phyloP scores from a whole-genome alignment of 2,329 filamentous ascomycete genomes.

The Exophiala aquamarina region DNA sequence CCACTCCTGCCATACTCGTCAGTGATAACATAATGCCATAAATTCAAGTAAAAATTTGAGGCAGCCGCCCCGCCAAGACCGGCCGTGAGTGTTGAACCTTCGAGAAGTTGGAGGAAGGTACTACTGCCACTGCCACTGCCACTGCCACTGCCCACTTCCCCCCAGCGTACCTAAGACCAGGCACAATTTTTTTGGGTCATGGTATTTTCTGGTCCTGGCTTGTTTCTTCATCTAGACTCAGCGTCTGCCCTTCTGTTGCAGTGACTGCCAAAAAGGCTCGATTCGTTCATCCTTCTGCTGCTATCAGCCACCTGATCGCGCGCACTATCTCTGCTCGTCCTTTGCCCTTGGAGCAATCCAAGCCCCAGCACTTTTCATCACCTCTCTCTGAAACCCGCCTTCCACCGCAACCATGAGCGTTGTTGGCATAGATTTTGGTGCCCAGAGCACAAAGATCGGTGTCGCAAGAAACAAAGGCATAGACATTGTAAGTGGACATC shows the following conservation, averaged over 20 bases:
- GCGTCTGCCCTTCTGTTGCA: neutral
- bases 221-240: neutral
- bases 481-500: constrained; percentile 80
- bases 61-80: too few relatives aligned
- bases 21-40: too few relatives aligned
- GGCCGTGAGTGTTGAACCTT: constrained; percentile 4
- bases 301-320: neutral
- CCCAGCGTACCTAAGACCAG: too few relatives aligned
- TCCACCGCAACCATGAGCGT: constrained; percentile 50
- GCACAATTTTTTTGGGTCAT: too few relatives aligned
- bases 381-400: neutral
- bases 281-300: too few relatives aligned
- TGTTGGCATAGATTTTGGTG: constrained; percentile 89
- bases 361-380: neutral
- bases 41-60: too few relatives aligned
- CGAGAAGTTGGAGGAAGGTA: constrained; percentile 8
- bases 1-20: neutral
- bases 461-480: constrained; percentile 98
- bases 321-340: neutral
- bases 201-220: too few relatives aligned
- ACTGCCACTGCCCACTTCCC: constrained; percentile 4
- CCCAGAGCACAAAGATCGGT: constrained; percentile 94
- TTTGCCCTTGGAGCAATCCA: neutral
- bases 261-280: neutral
- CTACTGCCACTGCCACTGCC: neutral